These are phyloP conservation scores for Skeletonema tropicum DNA, from an alignment of 108 stramenopile genomes.

Conservation along the genomic window DNA sequence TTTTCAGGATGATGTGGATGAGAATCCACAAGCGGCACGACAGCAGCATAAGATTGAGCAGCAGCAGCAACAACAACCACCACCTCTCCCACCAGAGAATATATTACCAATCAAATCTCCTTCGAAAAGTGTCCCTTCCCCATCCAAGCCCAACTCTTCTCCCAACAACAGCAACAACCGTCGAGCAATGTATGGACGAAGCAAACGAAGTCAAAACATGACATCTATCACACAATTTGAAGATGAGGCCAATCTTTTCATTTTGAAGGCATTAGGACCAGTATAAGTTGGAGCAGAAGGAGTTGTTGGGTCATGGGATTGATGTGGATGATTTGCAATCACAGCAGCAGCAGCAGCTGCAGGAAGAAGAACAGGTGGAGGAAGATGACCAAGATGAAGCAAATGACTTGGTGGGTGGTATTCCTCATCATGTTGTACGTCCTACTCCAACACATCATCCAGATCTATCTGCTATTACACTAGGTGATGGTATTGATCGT, in stretches of 20 bases:
- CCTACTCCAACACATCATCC: constrained; percentile 4
- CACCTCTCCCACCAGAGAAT: constrained; percentile 7
- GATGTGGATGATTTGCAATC: background rate
- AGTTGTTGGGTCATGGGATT: background rate
- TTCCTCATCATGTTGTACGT: background rate
- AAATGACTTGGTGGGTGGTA: background rate
- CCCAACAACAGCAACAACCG: too few species aligned
- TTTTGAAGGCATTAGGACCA: constrained; percentile 24
- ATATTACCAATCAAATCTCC: background rate
- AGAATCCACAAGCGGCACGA: background rate
- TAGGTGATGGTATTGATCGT: background rate
- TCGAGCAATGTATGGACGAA: background rate
- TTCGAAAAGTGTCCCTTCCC: background rate
- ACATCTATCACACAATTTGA: constrained; percentile 28
- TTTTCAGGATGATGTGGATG: background rate
- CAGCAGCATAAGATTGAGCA: too few species aligned
- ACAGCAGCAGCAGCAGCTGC: background rate
- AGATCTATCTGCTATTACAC: background rate
- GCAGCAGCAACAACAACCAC: background rate
- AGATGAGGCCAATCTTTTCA: constrained; percentile 39
- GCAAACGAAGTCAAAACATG: background rate
- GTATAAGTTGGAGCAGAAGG: constrained; percentile 7
- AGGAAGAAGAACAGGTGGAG: background rate
- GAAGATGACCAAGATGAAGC: constrained; percentile 1
- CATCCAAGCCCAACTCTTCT: background rate